Evolutionary conservation across 2,329 filamentous ascomycete species (phyloP).

Genomic region (Cladosporium sp.): DNA sequence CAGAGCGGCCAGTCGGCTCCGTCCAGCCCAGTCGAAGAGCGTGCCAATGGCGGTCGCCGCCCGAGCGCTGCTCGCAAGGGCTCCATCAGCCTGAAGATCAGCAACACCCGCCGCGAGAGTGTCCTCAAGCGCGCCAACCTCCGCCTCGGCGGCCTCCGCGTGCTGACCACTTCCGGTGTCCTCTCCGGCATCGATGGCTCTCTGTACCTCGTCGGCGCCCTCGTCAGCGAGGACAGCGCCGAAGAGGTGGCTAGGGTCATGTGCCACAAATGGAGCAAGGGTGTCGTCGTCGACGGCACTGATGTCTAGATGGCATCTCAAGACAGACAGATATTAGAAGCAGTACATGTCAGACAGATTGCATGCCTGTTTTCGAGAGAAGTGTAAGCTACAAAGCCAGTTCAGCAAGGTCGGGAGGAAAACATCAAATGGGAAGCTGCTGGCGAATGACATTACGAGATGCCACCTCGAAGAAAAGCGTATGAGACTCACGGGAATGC

Average conservation of each 20-base stretch:
- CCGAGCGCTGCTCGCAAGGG: conserved; percentile 60
- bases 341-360: neutral
- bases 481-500: conserved; percentile 6
- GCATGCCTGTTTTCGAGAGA: conserved; percentile 3
- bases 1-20: conserved; percentile 36
- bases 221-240: conserved; percentile 73
- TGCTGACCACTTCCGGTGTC: conserved; percentile 76
- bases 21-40: conserved; percentile 27
- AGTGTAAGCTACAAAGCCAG: neutral
- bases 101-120: conserved; percentile 70
- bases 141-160: conserved; percentile 63
- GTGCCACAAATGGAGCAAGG: conserved; percentile 84
- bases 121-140: conserved; percentile 73
- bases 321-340: neutral
- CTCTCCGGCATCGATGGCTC: conserved; percentile 78
- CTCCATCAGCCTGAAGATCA: conserved; percentile 74
- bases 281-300: conserved; percentile 76
- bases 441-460: conserved; percentile 10
- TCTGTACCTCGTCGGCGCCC: conserved; percentile 77
- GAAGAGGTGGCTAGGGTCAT: conserved; percentile 69
- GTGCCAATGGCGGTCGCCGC: conserved; percentile 33
- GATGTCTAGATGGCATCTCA: conserved; percentile 59
- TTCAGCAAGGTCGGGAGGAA: neutral
- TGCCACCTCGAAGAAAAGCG: conserved; percentile 15
- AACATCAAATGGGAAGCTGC: too few species aligned